Evolutionary conservation across 108 stramenopile genomes (phyloP).

Genomic region (Aurantiochytrium sp.): DNA sequence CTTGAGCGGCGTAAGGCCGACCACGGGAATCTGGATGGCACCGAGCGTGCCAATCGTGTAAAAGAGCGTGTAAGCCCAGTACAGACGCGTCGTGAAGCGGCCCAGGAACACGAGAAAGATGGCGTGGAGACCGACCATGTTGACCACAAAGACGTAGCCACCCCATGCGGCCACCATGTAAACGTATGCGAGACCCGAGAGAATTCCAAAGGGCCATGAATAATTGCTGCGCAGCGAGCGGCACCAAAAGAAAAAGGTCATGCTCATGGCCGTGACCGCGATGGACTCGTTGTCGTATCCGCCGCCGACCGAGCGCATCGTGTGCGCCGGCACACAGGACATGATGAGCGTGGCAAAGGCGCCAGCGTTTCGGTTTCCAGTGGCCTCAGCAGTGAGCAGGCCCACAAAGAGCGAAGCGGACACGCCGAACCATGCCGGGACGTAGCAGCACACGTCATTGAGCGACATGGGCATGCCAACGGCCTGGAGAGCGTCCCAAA

Average conservation of each 20-base stretch:
- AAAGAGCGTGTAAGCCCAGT: constrained; percentile 80
- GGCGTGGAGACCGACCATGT: constrained; percentile 87
- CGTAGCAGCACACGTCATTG: constrained; percentile 67
- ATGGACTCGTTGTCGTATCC: constrained; percentile 95
- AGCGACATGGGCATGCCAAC: constrained; percentile 48
- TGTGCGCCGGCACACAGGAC: constrained; percentile 85
- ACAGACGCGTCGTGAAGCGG: constrained; percentile 70
- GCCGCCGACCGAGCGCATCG: constrained; percentile 91
- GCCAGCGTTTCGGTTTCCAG: constrained; percentile 22
- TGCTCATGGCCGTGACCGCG: constrained; percentile 81
- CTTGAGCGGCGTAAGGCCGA: constrained; percentile 79
- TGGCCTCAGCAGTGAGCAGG: constrained; percentile 39
- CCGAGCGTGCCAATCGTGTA: constrained; percentile 76
- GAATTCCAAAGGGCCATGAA: constrained; percentile 12
- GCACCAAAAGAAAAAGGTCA: constrained; percentile 90
- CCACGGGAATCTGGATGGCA: constrained; percentile 86
- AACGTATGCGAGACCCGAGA: constrained; percentile 69
- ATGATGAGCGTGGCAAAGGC: constrained; percentile 79
- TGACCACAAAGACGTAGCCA: constrained; percentile 94
- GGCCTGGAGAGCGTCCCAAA: constrained; percentile 48
- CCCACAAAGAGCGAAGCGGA: constrained; percentile 40
- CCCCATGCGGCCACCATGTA: constrained; percentile 96
- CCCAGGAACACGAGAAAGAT: constrained; percentile 69
- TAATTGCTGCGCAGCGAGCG: constrained; percentile 50
- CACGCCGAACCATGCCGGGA: constrained; percentile 65